Percentiles rank a stretch among this genome's conserved stretches.
These are phyloP conservation scores for Colletotrichum paranaense DNA, from an alignment of 2,329 filamentous ascomycete genomes.

Conservation along the genomic window DNA sequence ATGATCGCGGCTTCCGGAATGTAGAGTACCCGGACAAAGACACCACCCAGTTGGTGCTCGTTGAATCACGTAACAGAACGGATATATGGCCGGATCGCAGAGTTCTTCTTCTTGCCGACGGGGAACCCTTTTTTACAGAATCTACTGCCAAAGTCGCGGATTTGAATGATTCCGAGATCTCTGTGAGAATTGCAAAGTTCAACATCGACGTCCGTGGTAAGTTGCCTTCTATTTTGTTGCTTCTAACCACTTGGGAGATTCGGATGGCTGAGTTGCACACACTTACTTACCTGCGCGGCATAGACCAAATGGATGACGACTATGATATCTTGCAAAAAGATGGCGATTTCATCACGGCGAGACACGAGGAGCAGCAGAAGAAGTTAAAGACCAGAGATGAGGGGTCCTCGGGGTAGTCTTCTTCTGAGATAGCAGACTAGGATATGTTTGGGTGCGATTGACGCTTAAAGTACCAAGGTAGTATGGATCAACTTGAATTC, in stretches of 20 bases:
- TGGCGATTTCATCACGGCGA: not conserved
- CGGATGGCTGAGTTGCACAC: not conserved
- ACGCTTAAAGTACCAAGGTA: not conserved
- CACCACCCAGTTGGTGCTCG: not conserved
- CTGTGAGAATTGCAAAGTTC: not conserved
- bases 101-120: not conserved
- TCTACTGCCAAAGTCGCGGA: not conserved
- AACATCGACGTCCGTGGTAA: slow-evolving; percentile 1
- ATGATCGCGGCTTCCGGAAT: not conserved
- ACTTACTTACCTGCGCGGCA: not conserved
- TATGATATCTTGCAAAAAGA: not conserved
- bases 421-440: not conserved
- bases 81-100: not conserved
- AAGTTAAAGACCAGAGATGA: not conserved
- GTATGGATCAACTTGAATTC: not conserved
- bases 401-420: not conserved
- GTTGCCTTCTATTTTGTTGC: not conserved
- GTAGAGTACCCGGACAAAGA: not conserved
- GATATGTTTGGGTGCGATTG: not conserved
- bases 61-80: not conserved
- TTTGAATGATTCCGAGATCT: not conserved
- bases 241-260: not conserved
- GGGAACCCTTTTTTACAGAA: not conserved
- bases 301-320: not conserved
- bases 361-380: not conserved